Base-by-base conservation (phyloP, 345 rosid species). In the Reutealis trisperma region DNA sequence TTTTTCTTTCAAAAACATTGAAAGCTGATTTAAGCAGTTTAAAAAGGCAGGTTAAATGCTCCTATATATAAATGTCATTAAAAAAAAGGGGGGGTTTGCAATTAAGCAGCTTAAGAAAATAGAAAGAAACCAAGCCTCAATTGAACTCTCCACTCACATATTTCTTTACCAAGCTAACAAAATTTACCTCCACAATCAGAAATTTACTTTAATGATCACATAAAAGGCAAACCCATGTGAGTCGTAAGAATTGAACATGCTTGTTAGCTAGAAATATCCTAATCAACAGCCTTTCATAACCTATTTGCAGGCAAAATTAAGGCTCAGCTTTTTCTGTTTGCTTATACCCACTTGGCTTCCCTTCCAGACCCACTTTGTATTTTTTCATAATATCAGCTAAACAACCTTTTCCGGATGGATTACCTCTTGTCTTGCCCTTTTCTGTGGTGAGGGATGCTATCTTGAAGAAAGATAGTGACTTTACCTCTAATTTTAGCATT, bases 171-270 rank as follows among this genome's bases (percentile, higher is more conserved):
- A 13, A 52, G 25, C 75, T 51, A 63, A 24, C 71, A 63, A 77
- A 71, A 22, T 7, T 13, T 37, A 6, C 6, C 77, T 54, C 60
- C 8, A 25, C 6, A 68, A 45, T 49, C 27, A 10, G 2, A 58
- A 9, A 13, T 4, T 19, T 25, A 11, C 41, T 10, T 52, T 4
- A 71, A 51, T 63, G 55, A 62, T 63, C 10, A 45, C 9, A 51
- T 11, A 21, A 45, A 21, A 24, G 27, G 27, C 65, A 70, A 37
- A 57, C 67, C 77, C 82, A 78, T 77, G 71, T 82, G 84, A 60
- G 34, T 72, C 41, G 59, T 44, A 45, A 57, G 10, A 58, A 41
- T 24, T 45, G 51, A 60, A 34, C 69, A 76, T 47, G 69, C 10
- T 25, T 41, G 34, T 49, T 61, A 32, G 57, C 60, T 32, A 27